phyloP scores from a whole-genome alignment of 2,329 filamentous ascomycete species.

The Rutstroemia sydowiana region DNA sequence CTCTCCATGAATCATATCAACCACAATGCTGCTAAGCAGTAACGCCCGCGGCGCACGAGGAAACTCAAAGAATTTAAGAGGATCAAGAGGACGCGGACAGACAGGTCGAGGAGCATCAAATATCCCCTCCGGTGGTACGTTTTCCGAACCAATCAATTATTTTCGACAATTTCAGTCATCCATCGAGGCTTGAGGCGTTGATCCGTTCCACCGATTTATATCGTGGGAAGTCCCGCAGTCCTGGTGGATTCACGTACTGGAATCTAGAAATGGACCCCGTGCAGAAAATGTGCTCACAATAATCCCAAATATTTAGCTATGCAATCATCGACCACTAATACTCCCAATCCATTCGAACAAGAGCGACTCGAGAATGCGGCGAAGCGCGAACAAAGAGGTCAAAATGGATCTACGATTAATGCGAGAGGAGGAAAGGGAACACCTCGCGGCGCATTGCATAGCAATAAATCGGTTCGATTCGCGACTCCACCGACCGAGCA shows the following conservation, averaged over 20 bases:
- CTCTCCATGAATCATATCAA: conserved; percentile 26
- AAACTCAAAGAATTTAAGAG: conserved; percentile 24
- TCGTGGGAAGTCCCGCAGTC: conserved; percentile 11
- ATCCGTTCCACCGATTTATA: conserved; percentile 14
- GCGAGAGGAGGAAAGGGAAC: conserved; percentile 19
- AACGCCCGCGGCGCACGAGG: conserved; percentile 24
- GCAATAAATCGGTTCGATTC: conserved; percentile 25
- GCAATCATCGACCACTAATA: conserved; percentile 10
- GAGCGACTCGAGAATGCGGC: conserved; percentile 30
- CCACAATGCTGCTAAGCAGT: conserved; percentile 27
- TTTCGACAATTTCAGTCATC: conserved; percentile 10
- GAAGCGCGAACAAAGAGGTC: conserved; percentile 24
- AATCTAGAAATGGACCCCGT: background rate
- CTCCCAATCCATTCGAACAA: conserved; percentile 24
- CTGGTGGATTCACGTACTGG: conserved; percentile 13
- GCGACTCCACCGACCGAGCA: conserved; percentile 11
- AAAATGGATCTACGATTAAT: conserved; percentile 17
- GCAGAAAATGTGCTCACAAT: conserved; percentile 3
- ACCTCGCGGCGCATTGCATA: conserved; percentile 12
- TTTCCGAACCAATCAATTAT: no score
- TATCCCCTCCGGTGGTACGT: conserved; percentile 29
- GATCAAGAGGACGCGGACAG: conserved; percentile 27
- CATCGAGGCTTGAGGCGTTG: conserved; percentile 11
- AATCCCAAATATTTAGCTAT: conserved; percentile 13
- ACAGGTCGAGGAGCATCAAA: conserved; percentile 28